Evolutionary conservation across 345 rosid species (phyloP).

Genomic region (Citrus unshiu): DNA sequence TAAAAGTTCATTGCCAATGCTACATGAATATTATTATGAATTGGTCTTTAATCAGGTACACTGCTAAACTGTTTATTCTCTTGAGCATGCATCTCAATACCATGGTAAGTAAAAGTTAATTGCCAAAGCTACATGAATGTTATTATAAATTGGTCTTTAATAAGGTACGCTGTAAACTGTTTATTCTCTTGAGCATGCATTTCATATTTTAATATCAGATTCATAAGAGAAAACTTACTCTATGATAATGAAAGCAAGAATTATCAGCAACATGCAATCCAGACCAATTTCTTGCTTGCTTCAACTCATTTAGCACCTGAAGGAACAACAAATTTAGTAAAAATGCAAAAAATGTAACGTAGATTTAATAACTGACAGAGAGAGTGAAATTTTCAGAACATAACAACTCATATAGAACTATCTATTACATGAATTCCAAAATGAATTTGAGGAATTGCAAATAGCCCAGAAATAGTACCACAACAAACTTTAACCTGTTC

Average conservation of each 20-base stretch:
- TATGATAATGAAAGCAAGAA: slow-evolving; percentile 88
- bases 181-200: background rate
- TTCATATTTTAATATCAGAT: background rate
- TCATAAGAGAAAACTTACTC: slow-evolving; percentile 41
- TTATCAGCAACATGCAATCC: slow-evolving; percentile 77
- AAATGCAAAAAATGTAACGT: slow-evolving; percentile 1
- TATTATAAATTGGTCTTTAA: background rate
- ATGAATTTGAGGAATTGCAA: background rate
- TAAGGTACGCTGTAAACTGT: background rate
- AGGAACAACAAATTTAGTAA: slow-evolving; percentile 6
- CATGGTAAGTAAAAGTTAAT: background rate
- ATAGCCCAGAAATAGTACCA: background rate
- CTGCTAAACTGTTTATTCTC: too few relatives aligned
- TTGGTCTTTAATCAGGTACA: background rate
- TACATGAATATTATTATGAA: background rate
- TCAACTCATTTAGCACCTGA: slow-evolving; percentile 73
- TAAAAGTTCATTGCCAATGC: background rate
- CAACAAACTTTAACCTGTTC: slow-evolving; percentile 52
- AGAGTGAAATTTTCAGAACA: background rate
- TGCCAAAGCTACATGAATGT: background rate
- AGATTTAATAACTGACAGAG: background rate
- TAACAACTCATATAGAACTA: background rate
- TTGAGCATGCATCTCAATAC: too few relatives aligned
- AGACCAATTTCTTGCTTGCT: slow-evolving; percentile 72
- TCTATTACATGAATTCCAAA: background rate